These are phyloP conservation scores for Amanita pallidorosea DNA, from an alignment of 768 basidiomycete species.

Conservation along the genomic window DNA sequence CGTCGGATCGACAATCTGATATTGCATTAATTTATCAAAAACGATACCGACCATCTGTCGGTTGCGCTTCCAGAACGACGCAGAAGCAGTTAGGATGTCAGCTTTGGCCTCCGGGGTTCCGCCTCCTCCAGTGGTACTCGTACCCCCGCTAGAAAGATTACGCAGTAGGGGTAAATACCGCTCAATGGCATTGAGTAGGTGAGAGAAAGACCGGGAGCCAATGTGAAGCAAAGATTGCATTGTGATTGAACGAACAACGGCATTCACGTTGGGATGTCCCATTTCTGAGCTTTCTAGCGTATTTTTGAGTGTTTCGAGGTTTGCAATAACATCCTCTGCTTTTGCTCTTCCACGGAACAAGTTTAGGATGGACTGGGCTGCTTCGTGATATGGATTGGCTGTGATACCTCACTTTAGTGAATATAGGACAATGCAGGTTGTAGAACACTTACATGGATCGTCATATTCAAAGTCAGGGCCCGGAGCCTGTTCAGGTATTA, in stretches of 20 bases:
- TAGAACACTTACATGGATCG: slow-evolving; percentile 42
- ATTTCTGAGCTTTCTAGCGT: slow-evolving; percentile 53
- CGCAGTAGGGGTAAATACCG: slow-evolving; percentile 78
- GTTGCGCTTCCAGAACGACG: slow-evolving; percentile 76
- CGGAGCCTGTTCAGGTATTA: slow-evolving; percentile 62
- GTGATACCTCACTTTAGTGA: background rate
- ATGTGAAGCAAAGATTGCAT: slow-evolving; percentile 85
- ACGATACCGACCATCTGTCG: slow-evolving; percentile 86
- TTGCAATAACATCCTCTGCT: slow-evolving; percentile 67
- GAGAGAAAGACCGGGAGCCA: slow-evolving; percentile 93
- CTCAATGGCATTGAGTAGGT: slow-evolving; percentile 95
- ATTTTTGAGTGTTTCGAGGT: slow-evolving; percentile 61
- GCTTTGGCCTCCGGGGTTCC: slow-evolving; percentile 48
- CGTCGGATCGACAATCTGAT: slow-evolving; percentile 90
- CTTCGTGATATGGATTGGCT: slow-evolving; percentile 70
- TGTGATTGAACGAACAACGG: slow-evolving; percentile 63
- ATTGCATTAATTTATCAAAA: slow-evolving; percentile 97
- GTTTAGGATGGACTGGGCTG: slow-evolving; percentile 66
- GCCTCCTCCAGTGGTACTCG: slow-evolving; percentile 21
- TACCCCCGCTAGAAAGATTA: slow-evolving; percentile 41
- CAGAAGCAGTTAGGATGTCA: slow-evolving; percentile 62
- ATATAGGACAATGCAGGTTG: slow-evolving; percentile 15
- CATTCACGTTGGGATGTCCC: slow-evolving; percentile 49
- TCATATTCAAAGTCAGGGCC: slow-evolving; percentile 80
- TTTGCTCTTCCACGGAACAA: slow-evolving; percentile 76